Evolutionary conservation across 1,284 basidiomycete species (phyloP), one percentile per base, ranked within the genome.

Genomic region (Cryptococcus floricola): DNA sequence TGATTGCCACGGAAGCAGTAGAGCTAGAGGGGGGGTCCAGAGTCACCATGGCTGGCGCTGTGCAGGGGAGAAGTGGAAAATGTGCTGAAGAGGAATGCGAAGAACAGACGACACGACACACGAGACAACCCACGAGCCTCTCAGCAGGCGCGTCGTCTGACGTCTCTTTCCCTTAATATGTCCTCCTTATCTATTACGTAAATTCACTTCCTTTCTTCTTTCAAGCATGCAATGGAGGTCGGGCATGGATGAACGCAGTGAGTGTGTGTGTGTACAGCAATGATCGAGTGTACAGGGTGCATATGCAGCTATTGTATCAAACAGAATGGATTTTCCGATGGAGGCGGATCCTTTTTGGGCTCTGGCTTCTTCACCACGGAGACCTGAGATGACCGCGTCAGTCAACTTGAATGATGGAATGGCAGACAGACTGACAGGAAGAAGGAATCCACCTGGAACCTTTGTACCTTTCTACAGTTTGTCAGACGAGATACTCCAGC

Each of bases 371-470:
- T 67, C n/a, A 68, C 64, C 8, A 71, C 69, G 7, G 65, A 67
- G 1, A 68, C 64, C 59, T 65, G 31, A 18, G 18, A 18, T 10
- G 38, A 3, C 23, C 27, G 19, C 31, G 34, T 23, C 37, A 38
- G 31, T 10, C 39, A 25, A 16, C 13, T 47, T 8, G 18, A 27
- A 34, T 27, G 16, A 49, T 34, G 39, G 25, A 19, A 39, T 13
- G 34, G n/a, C 12, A 12, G n/a, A 27, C 6, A 13, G 7, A 54
- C 64, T 47, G 39, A 67, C 69, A 16, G 69, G 69, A 23, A 71
- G 51, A n/a, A 71, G 52, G 51, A 71, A 71, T 5, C 69, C 69
- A 1, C 69, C 69, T 4, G 69, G 69, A 4, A 71, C 69, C 54
- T 71, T 71, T 0, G 66, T 69, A 8, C 69, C 69, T 50, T 45